These are phyloP conservation scores for Malassezia pachydermatis DNA, from an alignment of 1,284 basidiomycete species.

Conservation along the genomic window DNA sequence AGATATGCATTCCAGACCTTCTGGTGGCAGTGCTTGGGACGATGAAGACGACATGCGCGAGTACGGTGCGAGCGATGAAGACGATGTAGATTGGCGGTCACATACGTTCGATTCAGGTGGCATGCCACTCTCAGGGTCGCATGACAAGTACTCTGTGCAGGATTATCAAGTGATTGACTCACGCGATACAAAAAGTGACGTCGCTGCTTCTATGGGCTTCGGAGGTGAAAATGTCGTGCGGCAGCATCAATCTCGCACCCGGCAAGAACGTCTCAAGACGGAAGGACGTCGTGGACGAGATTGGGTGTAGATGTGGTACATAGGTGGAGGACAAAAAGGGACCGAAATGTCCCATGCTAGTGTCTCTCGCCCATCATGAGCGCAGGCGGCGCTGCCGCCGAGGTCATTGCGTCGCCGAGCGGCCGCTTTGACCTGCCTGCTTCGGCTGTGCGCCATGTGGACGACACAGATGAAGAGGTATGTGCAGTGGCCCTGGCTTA, in stretches of 20 bases:
- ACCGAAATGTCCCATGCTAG: not conserved
- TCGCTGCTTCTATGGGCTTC: constrained; percentile 10
- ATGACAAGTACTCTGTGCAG: constrained; percentile 18
- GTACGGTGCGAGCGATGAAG: constrained; percentile 37
- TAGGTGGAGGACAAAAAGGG: no score
- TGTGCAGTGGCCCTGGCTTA: not conserved
- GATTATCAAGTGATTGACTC: constrained; percentile 36
- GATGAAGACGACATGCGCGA: constrained; percentile 23
- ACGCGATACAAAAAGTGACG: constrained; percentile 10
- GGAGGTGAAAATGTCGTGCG: not conserved
- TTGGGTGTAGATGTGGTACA: constrained; percentile 4
- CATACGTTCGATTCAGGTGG: constrained; percentile 30
- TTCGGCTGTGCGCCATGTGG: constrained; percentile 10
- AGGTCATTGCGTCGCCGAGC: not conserved
- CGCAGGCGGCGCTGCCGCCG: not conserved
- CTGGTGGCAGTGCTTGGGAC: not conserved
- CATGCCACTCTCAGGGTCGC: constrained; percentile 7
- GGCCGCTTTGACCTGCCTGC: not conserved
- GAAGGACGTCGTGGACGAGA: constrained; percentile 13
- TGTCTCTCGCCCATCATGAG: not conserved
- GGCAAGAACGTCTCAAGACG: not conserved
- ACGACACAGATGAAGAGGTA: constrained; percentile 31
- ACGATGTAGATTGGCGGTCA: constrained; percentile 20
- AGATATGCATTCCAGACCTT: not conserved
- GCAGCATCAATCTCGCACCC: not conserved